Evolutionary conservation across 2,329 filamentous ascomycete genomes (phyloP).

Genomic region (Colletotrichum filicis): DNA sequence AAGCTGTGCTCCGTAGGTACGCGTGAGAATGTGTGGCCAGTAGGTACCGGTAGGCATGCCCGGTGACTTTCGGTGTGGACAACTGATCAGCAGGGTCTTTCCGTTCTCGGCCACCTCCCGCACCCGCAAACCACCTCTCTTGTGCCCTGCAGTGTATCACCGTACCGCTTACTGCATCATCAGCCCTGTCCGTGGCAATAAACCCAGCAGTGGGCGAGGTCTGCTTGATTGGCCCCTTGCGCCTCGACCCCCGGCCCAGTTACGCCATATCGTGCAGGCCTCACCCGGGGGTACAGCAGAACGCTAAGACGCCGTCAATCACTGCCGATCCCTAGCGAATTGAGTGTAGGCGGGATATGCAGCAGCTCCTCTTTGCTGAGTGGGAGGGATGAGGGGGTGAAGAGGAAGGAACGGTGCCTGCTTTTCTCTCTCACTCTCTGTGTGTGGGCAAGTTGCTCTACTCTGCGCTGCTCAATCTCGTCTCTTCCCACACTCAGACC

Average conservation of each 20-base stretch:
- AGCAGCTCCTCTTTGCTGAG: slow-evolving; percentile 17
- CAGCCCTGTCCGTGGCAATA: slow-evolving; percentile 34
- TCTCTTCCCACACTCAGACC: not conserved
- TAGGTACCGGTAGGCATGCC: slow-evolving; percentile 21
- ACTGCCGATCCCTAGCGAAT: slow-evolving; percentile 34
- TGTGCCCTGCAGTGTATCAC: slow-evolving; percentile 14
- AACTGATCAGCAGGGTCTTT: slow-evolving; percentile 37
- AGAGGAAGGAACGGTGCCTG: slow-evolving; percentile 1
- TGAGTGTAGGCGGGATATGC: slow-evolving; percentile 19
- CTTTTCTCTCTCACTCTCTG: not conserved
- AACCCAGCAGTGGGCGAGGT: not conserved
- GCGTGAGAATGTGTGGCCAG: slow-evolving; percentile 12
- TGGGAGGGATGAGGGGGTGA: slow-evolving; percentile 14
- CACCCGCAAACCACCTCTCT: not conserved
- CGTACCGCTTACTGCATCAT: slow-evolving; percentile 32
- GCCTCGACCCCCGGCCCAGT: slow-evolving; percentile 24
- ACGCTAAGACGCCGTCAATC: slow-evolving; percentile 34
- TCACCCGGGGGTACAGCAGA: slow-evolving; percentile 1
- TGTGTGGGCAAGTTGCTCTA: not conserved
- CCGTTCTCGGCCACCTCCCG: slow-evolving; percentile 25
- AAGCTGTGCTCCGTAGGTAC: too few species aligned
- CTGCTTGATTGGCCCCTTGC: not conserved
- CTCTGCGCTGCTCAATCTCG: too few species aligned
- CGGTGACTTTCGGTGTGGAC: slow-evolving; percentile 31
- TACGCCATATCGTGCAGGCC: slow-evolving; percentile 34